A percentile compares a stretch with the other conserved stretches of the same genome.
These are phyloP conservation scores for Byssothecium circinans DNA, from an alignment of 2,329 filamentous ascomycete genomes.

Conservation along the genomic window DNA sequence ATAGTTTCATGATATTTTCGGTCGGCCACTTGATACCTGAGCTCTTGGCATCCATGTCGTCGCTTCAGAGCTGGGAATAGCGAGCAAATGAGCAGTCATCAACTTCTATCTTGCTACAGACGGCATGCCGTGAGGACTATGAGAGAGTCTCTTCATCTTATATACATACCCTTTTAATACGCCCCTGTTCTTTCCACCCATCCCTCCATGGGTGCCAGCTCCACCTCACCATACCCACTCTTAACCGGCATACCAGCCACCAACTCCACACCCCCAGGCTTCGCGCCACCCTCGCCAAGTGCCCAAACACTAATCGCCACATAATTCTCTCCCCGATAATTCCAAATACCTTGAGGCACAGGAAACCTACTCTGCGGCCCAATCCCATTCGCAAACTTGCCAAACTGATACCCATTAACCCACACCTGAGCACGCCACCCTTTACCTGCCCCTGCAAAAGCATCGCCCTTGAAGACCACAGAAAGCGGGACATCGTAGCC, in stretches of 20 bases:
- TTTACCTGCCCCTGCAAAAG: constrained; percentile 24
- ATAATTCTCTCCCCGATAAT: constrained; percentile 69
- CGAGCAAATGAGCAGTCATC: too few relatives aligned
- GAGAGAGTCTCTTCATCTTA: too few relatives aligned
- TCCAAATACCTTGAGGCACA: constrained; percentile 70
- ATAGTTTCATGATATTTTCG: too few relatives aligned
- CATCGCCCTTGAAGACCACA: constrained; percentile 57
- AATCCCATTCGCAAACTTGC: constrained; percentile 66
- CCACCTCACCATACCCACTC: constrained; percentile 18
- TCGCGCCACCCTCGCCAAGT: constrained; percentile 59
- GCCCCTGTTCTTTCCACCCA: constrained; percentile 19
- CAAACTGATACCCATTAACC: constrained; percentile 75
- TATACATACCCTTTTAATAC: constrained; percentile 8
- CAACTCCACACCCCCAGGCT: constrained; percentile 57
- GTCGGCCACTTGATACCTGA: too few relatives aligned
- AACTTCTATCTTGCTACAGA: too few relatives aligned
- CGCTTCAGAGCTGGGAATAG: too few relatives aligned
- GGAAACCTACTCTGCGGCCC: constrained; percentile 71
- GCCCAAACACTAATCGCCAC: constrained; percentile 69
- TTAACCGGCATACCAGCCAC: constrained; percentile 51
- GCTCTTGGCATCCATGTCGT: too few relatives aligned
- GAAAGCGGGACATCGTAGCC: constrained; percentile 62
- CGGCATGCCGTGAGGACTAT: too few relatives aligned
- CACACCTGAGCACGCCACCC: constrained; percentile 64
- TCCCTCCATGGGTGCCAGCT: constrained; percentile 15